phyloP scores from a whole-genome alignment of 148 eudicot genomes.

The Simmondsia chinensis region DNA sequence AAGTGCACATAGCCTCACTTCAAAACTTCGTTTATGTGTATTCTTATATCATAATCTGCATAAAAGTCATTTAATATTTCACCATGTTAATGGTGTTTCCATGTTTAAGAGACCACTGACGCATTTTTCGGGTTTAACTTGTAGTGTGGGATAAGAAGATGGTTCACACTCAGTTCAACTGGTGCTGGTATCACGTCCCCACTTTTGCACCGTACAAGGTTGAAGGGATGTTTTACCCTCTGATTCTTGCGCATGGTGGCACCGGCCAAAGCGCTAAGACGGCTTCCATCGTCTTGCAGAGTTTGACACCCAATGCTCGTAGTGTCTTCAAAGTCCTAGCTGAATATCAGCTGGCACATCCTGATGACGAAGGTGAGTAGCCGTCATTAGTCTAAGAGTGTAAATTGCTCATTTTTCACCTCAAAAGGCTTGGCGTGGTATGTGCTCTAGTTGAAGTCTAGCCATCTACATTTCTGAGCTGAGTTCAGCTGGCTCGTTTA shows the following conservation, averaged over 20 bases:
- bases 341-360: slow-evolving; percentile 75
- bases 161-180: slow-evolving; percentile 89
- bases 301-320: slow-evolving; percentile 97
- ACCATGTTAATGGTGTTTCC: too few species aligned
- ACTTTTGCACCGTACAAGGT: slow-evolving; percentile 84
- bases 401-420: not conserved
- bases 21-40: too few species aligned
- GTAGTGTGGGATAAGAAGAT: slow-evolving; percentile 98
- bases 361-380: slow-evolving; percentile 64
- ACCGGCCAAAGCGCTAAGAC: slow-evolving; percentile 70
- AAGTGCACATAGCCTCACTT: too few species aligned
- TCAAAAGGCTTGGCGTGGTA: too few species aligned
- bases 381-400: not conserved
- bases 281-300: slow-evolving; percentile 81
- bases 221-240: slow-evolving; percentile 66
- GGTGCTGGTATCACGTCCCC: slow-evolving; percentile 93
- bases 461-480: too few species aligned
- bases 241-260: slow-evolving; percentile 71
- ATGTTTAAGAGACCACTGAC: too few species aligned
- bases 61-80: too few species aligned
- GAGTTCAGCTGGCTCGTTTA: not conserved
- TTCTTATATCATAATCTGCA: too few species aligned
- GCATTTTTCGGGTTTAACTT: too few species aligned
- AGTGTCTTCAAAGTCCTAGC: slow-evolving; percentile 93
- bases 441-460: too few species aligned